Base-by-base conservation (phyloP, 2,329 filamentous ascomycete species). In the Penicillium sp. region DNA sequence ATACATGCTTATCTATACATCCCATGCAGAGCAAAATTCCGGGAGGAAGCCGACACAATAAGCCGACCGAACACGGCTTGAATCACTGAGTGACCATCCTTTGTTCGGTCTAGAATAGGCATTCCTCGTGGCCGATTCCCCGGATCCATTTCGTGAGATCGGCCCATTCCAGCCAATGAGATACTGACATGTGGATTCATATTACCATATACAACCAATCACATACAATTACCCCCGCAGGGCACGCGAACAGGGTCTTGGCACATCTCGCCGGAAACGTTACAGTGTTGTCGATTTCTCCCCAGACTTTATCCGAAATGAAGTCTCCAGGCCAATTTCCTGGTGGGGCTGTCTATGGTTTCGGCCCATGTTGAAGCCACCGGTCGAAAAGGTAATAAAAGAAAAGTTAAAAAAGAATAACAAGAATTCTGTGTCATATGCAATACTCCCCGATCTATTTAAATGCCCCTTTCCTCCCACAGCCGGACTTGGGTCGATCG, bases 201-300 rank as follows among this genome's bases (percentile, higher is more conserved):
- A 24, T 37, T 29, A 2, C 14, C 8, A 22, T 26, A 21, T 39
- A 33, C 47, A 50, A 45, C 57, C 61, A 63, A 63, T 63, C 19
- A 57, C 2, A 7, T 9, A 2, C 1, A 14, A 4, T 3, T 8
- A 2, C 11, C 13, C 31, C 19, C 44, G 16, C 48, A 51, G 43
- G 49, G 60, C 52, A 50, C 48, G 58, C 59, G 61, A 64, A 54
- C 58, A 33, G 60, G 19, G 52, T 55, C 61, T 62, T 64, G 60
- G 60, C 61, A 31, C 39, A 31, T 47, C 19, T 14, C 14, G 27
- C 26, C 56, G 37, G 57, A 39, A 54, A 57, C 51, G 57, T 59
- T 53, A 47, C 53, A 56, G 48, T 35, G 13, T 13, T 14, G 11
- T 31, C 47, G 27, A 31, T 42, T 55, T 43, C 31, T 59, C 63